Base-by-base conservation (phyloP, 1,284 basidiomycete species). In the Sanghuangporus sanghuang region DNA sequence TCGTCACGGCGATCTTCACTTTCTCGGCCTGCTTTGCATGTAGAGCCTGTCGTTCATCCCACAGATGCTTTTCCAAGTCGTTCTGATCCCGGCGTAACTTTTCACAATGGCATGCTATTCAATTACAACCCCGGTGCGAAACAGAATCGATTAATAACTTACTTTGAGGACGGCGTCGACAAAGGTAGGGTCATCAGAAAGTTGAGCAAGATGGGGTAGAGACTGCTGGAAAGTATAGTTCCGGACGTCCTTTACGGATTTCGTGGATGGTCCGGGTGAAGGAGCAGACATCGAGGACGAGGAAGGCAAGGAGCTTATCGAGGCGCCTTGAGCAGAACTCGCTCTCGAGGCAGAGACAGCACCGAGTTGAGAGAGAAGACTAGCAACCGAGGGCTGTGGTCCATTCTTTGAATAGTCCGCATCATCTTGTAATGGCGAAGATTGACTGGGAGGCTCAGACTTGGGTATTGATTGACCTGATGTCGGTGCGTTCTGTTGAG, bases 71-170 rank as follows among this genome's bases (percentile, higher is more conserved):
- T 72, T 92, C 90, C 38, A 92, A 75, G 16, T 78, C 76, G 62
- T 84, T 78, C 74, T 92, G 90, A 60, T 88, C 86, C 63, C 81
- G 73, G 72, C 83, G 87, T 71, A 92, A 73, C 79, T 80, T 66
- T 35, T 16, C 8, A 64, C 5, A 14, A 38, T 3, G 27, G 18
- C 2, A 32, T 12, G 8, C 16, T 32, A 35, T 27, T 35, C 21
- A 53, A 32, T 38, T 8, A 54, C 5, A 32, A 52, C 12, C 36
- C n/a, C 64, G 27, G 54, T 35, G 61, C 2, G 16, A 38, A 54
- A 14, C 11, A n/a, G 39, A 12, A 39, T 18, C 1, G 6, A 49
- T 14, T 14, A 16, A 58, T 46, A 27, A 68, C 77, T 60, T 72
- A 86, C 89, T 74, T 79, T 78, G 58, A 75, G 74, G 63, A 90